These are phyloP conservation scores for Botrytis hyacinthi DNA, from an alignment of 2,329 filamentous ascomycete genomes.

Conservation along the genomic window DNA sequence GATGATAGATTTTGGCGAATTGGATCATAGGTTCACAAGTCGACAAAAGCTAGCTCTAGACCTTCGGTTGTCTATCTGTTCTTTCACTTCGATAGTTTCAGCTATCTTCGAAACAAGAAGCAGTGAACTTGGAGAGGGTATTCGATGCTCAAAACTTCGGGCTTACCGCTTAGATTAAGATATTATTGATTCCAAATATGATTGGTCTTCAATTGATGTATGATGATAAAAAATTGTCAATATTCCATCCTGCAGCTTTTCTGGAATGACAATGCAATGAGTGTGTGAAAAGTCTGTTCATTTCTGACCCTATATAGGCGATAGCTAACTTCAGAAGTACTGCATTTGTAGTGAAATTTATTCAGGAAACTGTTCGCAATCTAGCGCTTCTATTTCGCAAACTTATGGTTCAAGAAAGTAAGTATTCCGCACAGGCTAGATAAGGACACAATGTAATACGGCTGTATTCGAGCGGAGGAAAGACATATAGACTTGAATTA, in stretches of 20 bases:
- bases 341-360: not conserved
- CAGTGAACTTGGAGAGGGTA: not conserved
- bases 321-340: not conserved
- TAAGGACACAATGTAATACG: not conserved
- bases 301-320: not conserved
- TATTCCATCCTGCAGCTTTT: conserved; percentile 44
- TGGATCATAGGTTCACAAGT: not conserved
- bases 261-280: not conserved
- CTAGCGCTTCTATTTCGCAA: not conserved
- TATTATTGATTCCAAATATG: conserved; percentile 41
- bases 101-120: not conserved
- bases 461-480: conserved; percentile 17
- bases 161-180: conserved; percentile 12
- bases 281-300: not conserved
- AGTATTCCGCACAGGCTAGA: not conserved
- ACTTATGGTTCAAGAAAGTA: not conserved
- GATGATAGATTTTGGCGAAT: not conserved
- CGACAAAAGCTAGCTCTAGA: not conserved
- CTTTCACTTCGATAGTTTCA: not conserved
- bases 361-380: conserved; percentile 3
- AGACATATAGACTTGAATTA: conserved; percentile 18
- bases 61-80: not conserved
- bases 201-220: conserved; percentile 42
- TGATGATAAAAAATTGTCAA: conserved; percentile 40
- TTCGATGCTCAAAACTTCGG: conserved; percentile 11